These are phyloP conservation scores for Kalanchoe fedtschenkoi DNA, from an alignment of 164 flowering plant species.

Conservation along the genomic window DNA sequence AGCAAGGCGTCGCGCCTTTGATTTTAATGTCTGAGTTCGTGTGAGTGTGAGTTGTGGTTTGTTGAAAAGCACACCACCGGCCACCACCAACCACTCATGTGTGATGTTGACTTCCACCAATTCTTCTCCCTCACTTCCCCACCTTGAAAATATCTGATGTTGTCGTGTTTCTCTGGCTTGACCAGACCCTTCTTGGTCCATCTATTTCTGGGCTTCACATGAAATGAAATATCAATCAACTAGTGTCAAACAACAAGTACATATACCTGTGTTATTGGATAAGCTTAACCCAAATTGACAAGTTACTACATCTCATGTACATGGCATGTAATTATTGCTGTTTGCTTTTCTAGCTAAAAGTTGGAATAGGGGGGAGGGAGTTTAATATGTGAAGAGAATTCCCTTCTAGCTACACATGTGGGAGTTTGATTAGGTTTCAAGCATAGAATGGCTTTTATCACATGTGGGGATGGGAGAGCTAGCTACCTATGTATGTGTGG, in stretches of 20 bases:
- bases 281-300: no score
- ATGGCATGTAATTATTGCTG: neutral
- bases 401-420: neutral
- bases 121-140: neutral
- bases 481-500: neutral
- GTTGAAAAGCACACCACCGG: slow-evolving; percentile 6
- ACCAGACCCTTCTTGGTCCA: neutral
- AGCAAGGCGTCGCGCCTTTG: neutral
- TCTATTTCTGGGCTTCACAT: neutral
- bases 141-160: neutral
- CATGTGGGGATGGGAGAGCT: slow-evolving; percentile 4
- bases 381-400: neutral
- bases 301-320: neutral
- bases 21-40: neutral
- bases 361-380: neutral
- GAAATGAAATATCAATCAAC: neutral
- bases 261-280: neutral
- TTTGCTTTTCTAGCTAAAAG: neutral
- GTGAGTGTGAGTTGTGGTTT: neutral
- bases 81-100: slow-evolving; percentile 1
- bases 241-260: neutral
- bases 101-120: slow-evolving; percentile 6
- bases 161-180: neutral
- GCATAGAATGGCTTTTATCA: slow-evolving; percentile 1
- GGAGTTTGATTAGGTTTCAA: neutral